Evolutionary conservation across 1,284 basidiomycete species (phyloP), one percentile per base, ranked within the genome.

Genomic region (Ganoderma multipileum): DNA sequence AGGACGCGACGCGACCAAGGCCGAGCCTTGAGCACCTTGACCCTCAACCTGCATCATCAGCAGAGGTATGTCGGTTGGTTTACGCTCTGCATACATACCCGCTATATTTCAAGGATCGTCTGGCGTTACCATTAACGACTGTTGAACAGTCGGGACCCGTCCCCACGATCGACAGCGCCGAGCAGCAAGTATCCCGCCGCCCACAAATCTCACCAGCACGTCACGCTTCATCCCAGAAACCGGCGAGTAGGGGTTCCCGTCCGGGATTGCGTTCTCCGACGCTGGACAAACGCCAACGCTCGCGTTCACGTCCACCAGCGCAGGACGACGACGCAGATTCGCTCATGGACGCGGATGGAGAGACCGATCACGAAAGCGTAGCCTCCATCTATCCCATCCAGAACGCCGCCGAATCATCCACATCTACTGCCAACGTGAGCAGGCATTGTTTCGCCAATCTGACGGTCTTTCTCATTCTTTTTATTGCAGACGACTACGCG

Each of bases 261-360:
- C 23, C 38, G 2, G 36, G 9, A 6, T 36, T 14, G 26, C 58
- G 20, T 11, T 57, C 55, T 20, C 36, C 36, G 5, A 36, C 30
- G 36, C 11, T n/a, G 18, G 58, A 28, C 26, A 60, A 26, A 18
- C 23, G 39, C 23, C 8, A 26, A 14, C n/a, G 12, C 4, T 39
- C 58, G 58, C 23, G 38, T 16, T 26, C 39, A 18, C 58, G 11
- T 28, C 36, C 23, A 5, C n/a, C 36, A 0, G 39, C 52, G 6
- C 52, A 42, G 3, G 55, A 58, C 58, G 58, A 60, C 39, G 58
- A 60, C 58, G 38, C 39, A 7, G 38, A 60, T 8, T 60, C 58
- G 0, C 38, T 60, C 14, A 39, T 69, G 14, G 71, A 72, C n/a
- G 71, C 71, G 1, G 71, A 72, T 26, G 71, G 71, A 3, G 71